phyloP scores from a whole-genome alignment of 495 filamentous ascomycete genomes.

The Daldinia grandis region DNA sequence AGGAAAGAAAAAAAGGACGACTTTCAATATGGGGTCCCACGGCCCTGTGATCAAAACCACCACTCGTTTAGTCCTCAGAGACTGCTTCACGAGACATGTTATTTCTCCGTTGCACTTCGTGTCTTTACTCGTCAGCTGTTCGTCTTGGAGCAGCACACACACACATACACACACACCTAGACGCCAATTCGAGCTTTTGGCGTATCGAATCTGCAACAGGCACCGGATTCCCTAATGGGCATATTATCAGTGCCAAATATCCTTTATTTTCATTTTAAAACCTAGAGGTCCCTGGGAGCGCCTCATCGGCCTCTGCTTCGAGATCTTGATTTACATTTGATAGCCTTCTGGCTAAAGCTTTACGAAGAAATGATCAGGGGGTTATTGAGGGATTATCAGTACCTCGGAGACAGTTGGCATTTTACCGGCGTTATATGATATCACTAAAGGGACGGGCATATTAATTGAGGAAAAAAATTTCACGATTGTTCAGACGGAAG shows the following conservation, averaged over 20 bases:
- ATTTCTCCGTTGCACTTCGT: conserved; percentile 26
- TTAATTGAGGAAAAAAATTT: conserved; percentile 28
- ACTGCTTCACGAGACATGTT: conserved; percentile 14
- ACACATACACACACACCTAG: conserved; percentile 1
- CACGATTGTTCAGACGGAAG: conserved; percentile 26
- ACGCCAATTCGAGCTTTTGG: conserved; percentile 14
- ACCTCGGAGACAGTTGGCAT: conserved; percentile 42
- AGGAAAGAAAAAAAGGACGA: conserved; percentile 13
- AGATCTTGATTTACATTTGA: conserved; percentile 34
- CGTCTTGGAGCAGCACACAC: conserved; percentile 6
- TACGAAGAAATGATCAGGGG: conserved; percentile 43
- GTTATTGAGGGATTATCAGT: conserved; percentile 34
- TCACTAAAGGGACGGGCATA: conserved; percentile 37
- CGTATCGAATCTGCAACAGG: conserved; percentile 20
- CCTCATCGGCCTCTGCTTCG: conserved; percentile 34
- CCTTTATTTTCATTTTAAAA: background rate
- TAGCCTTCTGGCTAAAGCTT: conserved; percentile 36
- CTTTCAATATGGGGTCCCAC: conserved; percentile 22
- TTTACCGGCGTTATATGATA: conserved; percentile 42
- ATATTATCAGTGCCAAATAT: too few species aligned
- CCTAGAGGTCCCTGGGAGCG: background rate
- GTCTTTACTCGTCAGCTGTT: conserved; percentile 9
- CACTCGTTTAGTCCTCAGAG: conserved; percentile 26
- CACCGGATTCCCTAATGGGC: conserved; percentile 9
- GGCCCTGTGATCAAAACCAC: conserved; percentile 12